Conservation (phyloP, 305 asterid species). For the Fraxinus xanthoxyloides region DNA sequence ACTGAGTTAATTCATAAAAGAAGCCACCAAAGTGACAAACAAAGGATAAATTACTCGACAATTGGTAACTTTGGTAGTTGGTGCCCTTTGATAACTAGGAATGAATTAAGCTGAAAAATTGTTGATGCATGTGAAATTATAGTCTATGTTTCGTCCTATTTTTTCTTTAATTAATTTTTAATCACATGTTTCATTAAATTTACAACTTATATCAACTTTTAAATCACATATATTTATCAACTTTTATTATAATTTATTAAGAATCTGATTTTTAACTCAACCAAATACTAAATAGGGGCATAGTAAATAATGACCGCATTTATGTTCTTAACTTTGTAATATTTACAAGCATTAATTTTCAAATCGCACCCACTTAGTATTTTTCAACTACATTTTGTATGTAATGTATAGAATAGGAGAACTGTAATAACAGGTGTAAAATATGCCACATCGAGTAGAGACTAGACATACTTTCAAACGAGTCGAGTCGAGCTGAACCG, state of each 20-base stretch:
- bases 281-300: neutral
- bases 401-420: no score
- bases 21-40: neutral
- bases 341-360: no score
- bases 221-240: no score
- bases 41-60: neutral
- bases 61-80: neutral
- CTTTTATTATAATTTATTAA: no score
- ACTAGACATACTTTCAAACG: neutral
- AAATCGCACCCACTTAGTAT: neutral
- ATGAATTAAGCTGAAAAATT: neutral
- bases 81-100: neutral
- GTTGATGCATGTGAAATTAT: neutral
- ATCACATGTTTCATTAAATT: no score
- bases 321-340: neutral
- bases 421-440: neutral
- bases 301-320: neutral
- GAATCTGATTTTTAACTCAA: no score
- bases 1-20: neutral
- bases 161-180: no score
- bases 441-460: neutral
- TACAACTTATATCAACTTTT: no score
- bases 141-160: neutral
- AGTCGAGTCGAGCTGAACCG: neutral
- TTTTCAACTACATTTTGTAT: neutral